Evolutionary conservation across 139 green algal species (phyloP), one percentile per base, ranked within the genome.

Genomic region (Chlorokybus atmophyticus): DNA sequence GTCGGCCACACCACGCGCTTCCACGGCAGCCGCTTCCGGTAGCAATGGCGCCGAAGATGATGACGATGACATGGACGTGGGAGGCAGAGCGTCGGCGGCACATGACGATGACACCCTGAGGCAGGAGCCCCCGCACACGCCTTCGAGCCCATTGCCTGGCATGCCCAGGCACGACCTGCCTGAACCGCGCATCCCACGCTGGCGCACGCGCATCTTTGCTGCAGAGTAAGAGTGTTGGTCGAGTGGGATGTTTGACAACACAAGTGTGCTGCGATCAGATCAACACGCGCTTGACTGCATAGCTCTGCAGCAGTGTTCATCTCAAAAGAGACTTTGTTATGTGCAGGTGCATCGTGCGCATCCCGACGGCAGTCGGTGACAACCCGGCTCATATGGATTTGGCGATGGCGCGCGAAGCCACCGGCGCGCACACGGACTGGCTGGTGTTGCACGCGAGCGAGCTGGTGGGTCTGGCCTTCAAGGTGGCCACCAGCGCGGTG

Each of bases 191-290:
- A 32, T 65, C 8, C 79, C 80, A 2, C 68, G 85, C n/a, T 73
- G 87, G 52, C 74, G 79, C 48, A 93, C 85, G 0, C 75, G 85
- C 2, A 40, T 88, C 44, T 87, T 93, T 79, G 81, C 85, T 0
- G 77, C 76, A 0, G 59, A 74, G 60, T 68, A 40, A 32, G 51
- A 50, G 39, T n/a, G n/a, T n/a, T n/a, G n/a, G n/a, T n/a, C n/a
- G n/a, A n/a, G n/a, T n/a, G n/a, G n/a, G n/a, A n/a, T n/a, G n/a
- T n/a, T n/a, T n/a, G n/a, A n/a, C n/a, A n/a, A n/a, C n/a, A n/a
- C n/a, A n/a, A n/a, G n/a, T n/a, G n/a, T n/a, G n/a, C n/a, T n/a
- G n/a, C n/a, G n/a, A n/a, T n/a, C n/a, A n/a, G n/a, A n/a, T n/a
- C n/a, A n/a, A n/a, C n/a, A n/a, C n/a, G n/a, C n/a, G n/a, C n/a